Evolutionary conservation across 2,329 filamentous ascomycete genomes (phyloP), one percentile per base, ranked within the genome.

Genomic region (Alternaria sp.): DNA sequence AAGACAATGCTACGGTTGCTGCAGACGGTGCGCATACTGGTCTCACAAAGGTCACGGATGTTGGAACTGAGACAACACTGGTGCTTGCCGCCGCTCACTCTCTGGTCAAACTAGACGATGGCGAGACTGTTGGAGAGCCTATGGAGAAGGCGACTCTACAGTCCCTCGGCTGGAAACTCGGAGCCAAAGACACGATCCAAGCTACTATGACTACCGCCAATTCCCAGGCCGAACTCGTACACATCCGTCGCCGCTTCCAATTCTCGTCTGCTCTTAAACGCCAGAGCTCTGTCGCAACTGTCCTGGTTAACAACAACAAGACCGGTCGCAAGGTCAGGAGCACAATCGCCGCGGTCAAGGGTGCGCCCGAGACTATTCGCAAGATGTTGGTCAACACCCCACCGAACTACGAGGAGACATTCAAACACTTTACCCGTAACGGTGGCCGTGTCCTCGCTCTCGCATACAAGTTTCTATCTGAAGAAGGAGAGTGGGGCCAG

Each of bases 81-180:
- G 95, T 98, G 54, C 88, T 99, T 54, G 94, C 95, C 42, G 96
- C 94, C 12, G 95, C 95, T 3, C 95, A 99, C 76, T 95, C 95
- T 42, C 84, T 99, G 28, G 96, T 99, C 51, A 97, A 94, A 77
- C 86, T 99, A 16, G 95, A 99, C 67, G 95, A 99, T 77, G 95
- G 95, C 20, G 95, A 99, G 12, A 91, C 98, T 69, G 95, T 99
- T 44, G 95, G 95, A 72, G 95, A 99, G 75, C 95, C 95, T 2
- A 99, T 99, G 95, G 95, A 99, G 77, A 98, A 98, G 81, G 95
- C 95, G 44, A 98, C 95, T 1, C 83, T 99, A 28, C 84, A 86
- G 49, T 93, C 94, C 57, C 88, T 99, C 11, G 94, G 94, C 54
- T 99, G 95, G 95, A 89, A 86, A 57, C 86, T 99, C n/a, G 94